Evolutionary conservation across 2,329 filamentous ascomycete genomes (phyloP), one percentile per base, ranked within the genome.

Genomic region (Zymoseptoria crescenta): DNA sequence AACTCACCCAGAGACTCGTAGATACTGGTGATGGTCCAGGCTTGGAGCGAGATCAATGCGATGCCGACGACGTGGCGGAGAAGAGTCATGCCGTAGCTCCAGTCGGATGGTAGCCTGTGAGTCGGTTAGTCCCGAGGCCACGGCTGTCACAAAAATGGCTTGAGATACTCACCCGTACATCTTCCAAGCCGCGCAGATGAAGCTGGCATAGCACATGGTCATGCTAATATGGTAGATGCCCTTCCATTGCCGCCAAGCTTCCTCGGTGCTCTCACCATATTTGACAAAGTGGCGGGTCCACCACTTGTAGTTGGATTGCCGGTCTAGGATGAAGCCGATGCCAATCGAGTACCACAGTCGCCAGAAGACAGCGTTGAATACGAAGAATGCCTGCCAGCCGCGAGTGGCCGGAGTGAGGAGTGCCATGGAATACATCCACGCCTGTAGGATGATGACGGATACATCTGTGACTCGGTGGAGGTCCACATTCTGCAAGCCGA

Each of bases 211-310:
- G 74, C 89, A 93, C 83, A 96, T 86, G 58, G 86, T 85, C 83
- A 93, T 92, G 75, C 90, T 95, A 65, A 97, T 80, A 72, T 99
- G 91, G 70, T 96, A 96, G 69, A 96, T 85, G 30, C 88, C 91
- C 76, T 96, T 97, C 94, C 94, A 99, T 73, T 99, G 93, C 58
- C 88, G 86, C 94, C 94, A 99, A 3, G 93, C 93, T 75, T 97
- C 94, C 62, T 88, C 87, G 2, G 87, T 87, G 62, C 83, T 91
- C 73, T 97, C 94, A 62, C 94, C 94, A 69, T 88, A 96, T 74
- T 99, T 99, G 76, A 99, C 83, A 72, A 97, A 99, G 77, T 99
- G 94, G 27, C 94, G 86, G 16, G 93, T 97, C 91, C 94, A 97
- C 74, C 88, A 86, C 77, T 97, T 97, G 75, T 87, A 85, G 69